Base-by-base conservation (phyloP, 495 filamentous ascomycete species). In the Amphirosellinia nigrospora region DNA sequence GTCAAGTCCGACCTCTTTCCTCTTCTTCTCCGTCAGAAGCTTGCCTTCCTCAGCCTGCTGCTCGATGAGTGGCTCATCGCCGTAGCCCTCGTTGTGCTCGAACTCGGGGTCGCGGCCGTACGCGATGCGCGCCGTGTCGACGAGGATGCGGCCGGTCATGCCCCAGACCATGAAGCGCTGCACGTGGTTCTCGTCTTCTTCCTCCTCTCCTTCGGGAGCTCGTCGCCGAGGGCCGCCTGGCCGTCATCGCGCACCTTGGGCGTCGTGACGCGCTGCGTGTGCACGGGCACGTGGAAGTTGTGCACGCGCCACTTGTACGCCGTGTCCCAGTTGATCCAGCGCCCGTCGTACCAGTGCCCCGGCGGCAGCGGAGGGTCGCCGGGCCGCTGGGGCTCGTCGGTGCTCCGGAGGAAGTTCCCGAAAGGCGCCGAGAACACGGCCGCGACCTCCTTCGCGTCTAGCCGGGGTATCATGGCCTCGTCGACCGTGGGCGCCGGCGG, bases 371-470 rank as follows among this genome's bases (percentile, higher is more conserved):
- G 74, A 11, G 80, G 79, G 11, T 69, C 64, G 72, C 73, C 65
- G 46, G 68, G 70, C 15, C 48, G 52, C 11, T 64, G 38, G 26
- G 76, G 56, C 64, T 88, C 85, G 72, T 91, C 89, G 32, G 76
- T 77, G 38, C 70, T 50, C 0, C 73, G 74, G 36, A 96, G 76
- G 73, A 97, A 96, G 71, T 91, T 87, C 69, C 87, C 85, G 73
- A 97, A 92, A 1, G 91, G 91, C 55, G 91, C 93, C 11, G 92
- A 91, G 79, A 97, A 97, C 28, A 97, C 93, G n/a, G 91, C 92
- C 4, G 92, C 93, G 1, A 97, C 94, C 80, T 97, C 94, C 64
- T 90, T 89, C 8, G 93, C 89, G 79, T 97, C 92, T 6, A 97
- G 83, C 32, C 86, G 84, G 0, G 93, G 93, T 52, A 96, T 92